Evolutionary conservation across 2,329 filamentous ascomycete genomes (phyloP), one percentile per base, ranked within the genome.

Genomic region (Ceratocystis cacaofunesta): DNA sequence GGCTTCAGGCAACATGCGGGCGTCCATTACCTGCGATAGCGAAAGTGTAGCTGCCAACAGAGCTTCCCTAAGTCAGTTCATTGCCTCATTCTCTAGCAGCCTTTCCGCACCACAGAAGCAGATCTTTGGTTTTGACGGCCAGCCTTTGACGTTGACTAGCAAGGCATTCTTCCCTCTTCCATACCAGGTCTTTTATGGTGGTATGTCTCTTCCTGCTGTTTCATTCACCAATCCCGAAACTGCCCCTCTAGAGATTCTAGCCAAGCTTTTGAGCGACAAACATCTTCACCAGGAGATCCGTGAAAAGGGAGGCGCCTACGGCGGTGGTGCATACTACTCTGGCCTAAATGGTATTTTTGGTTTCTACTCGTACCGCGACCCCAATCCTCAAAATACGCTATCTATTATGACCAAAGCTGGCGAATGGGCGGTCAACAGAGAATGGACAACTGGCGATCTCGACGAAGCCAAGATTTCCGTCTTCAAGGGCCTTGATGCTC

Each of bases 271-370:
- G 41, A 97, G 92, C 0, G 92, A 99, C 77, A 96, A 96, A 75
- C 89, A 96, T 72, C 80, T 99, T 32, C 94, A 99, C 73, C 92
- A 95, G 70, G 94, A 97, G 75, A 96, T 99, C 69, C 89, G 94
- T 65, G 94, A 99, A 73, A 97, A 97, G 76, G 94, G 94, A 41
- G 94, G 94, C 46, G 94, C 94, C 0, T 99, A 99, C 70, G 94
- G 94, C 57, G 94, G 90, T 25, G 91, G 92, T 15, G 92, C 94
- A 1, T 92, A 90, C 73, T 87, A 88, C 57, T 85, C 86, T 28
- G 84, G 88, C 0, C 77, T 96, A 6, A 87, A 90, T 70, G 92
- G 92, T 28, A 75, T 95, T 0, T 97, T 99, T 70, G 90, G 90
- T 17, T 95, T 96, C 77, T 96, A 95, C 77, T 92, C 89, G 57